These are phyloP conservation scores for Serpula lacrymans DNA, from an alignment of 768 basidiomycete genomes.

Conservation along the genomic window DNA sequence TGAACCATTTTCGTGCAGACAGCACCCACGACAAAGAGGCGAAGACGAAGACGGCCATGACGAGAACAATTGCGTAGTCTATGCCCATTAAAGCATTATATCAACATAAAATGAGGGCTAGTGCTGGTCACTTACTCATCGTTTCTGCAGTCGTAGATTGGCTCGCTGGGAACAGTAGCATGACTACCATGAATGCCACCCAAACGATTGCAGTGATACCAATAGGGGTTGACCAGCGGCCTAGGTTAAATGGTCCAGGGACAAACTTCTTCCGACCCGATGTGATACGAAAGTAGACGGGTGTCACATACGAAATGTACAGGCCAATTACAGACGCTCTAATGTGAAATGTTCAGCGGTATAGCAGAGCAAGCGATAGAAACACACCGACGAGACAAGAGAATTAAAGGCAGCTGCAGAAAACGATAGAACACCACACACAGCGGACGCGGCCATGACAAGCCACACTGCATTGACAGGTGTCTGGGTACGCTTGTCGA, in stretches of 20 bases:
- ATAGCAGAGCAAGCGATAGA: not conserved
- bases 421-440: constrained; percentile 30
- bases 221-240: constrained; percentile 26
- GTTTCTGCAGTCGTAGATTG: constrained; percentile 17
- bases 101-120: too few relatives aligned
- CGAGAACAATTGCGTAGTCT: constrained; percentile 30
- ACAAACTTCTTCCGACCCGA: constrained; percentile 27
- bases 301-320: constrained; percentile 36
- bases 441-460: constrained; percentile 27
- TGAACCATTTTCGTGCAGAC: constrained; percentile 33
- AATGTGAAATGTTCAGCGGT: not conserved
- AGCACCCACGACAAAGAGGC: constrained; percentile 30
- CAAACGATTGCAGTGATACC: constrained; percentile 26
- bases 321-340: constrained; percentile 32
- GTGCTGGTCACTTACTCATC: constrained; percentile 29
- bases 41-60: constrained; percentile 27
- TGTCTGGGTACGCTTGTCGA: constrained; percentile 28
- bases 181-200: constrained; percentile 31
- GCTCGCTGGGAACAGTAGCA: constrained; percentile 31
- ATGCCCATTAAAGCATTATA: too few relatives aligned
- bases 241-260: constrained; percentile 30
- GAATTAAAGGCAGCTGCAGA: constrained; percentile 31
- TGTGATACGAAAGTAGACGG: constrained; percentile 34
- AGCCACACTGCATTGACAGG: constrained; percentile 42
- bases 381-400: constrained; percentile 27